Evolutionary conservation across 2,329 filamentous ascomycete species (phyloP).

Genomic region (Cordyceps militaris): DNA sequence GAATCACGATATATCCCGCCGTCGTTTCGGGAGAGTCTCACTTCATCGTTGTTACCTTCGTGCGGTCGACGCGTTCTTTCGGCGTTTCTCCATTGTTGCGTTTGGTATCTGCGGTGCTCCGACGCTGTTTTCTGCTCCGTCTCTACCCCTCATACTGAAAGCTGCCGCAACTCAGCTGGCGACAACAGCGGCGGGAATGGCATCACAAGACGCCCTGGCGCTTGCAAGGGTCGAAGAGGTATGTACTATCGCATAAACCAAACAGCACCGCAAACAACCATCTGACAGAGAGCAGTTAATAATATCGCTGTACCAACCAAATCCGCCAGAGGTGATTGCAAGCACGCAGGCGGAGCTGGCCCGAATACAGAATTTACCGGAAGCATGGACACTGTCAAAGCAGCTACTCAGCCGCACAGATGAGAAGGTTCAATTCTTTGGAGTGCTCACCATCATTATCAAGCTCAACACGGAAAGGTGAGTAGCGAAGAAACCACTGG

Average conservation of each 20-base stretch:
- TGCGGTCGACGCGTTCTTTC: not conserved
- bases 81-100: not conserved
- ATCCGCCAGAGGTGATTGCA: slow-evolving; percentile 39
- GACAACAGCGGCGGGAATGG: not conserved
- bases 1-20: not conserved
- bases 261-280: too few species aligned
- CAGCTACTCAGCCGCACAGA: slow-evolving; percentile 62
- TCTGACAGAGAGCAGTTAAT: slow-evolving; percentile 32
- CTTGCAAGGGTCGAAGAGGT: slow-evolving; percentile 12
- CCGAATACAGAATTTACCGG: slow-evolving; percentile 65
- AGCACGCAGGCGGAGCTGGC: slow-evolving; percentile 67
- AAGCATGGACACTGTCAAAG: slow-evolving; percentile 83
- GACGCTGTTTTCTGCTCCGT: not conserved
- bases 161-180: not conserved
- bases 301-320: slow-evolving; percentile 46
- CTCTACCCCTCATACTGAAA: not conserved
- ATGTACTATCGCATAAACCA: not conserved
- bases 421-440: slow-evolving; percentile 81
- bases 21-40: too few species aligned
- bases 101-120: not conserved
- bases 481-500: slow-evolving; percentile 17
- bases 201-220: not conserved
- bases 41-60: too few species aligned
- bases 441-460: slow-evolving; percentile 83
- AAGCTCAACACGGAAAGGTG: slow-evolving; percentile 91